Base-by-base conservation (phyloP, 129 eudicot species). In the Lactuca saligna region DNA sequence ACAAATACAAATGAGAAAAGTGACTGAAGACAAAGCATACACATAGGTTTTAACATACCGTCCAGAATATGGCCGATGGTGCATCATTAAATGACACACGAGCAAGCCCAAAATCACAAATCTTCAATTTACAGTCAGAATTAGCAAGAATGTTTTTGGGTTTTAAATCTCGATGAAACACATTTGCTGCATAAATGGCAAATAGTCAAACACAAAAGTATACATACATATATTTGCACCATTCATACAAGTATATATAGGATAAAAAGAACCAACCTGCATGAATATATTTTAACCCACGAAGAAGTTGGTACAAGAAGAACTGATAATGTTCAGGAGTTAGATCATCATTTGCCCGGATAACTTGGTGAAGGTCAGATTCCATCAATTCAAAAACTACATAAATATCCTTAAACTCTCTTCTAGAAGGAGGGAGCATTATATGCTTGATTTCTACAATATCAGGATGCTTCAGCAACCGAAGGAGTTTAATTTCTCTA, bases 341-440 rank as follows among this genome's bases (percentile, higher is more conserved):
- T 13, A 89, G 78, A 70, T 89, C 96, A 63, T 86, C 93, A 70
- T 89, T 89, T 39, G 90, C 93, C 73, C 78, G 86, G 29, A 89
- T 83, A 68, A 89, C 93, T 83, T 86, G 96, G 68, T 89, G 96
- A 61, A 89, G 90, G 31, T 89, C 96, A 44, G 86, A 86, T 65
- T 89, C 96, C 96, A 89, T 89, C 57, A 89, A 78, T 54, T 86
- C 92, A 53, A 86, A 86, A 68, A 86, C 86, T 34, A 86, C 91
- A 60, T 86, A 86, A 54, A 86, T 86, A 71, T 89, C 96, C 68
- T 61, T 78, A 61, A 89, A 89, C 78, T 89, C 96, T 82, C 90
- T 79, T 54, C 90, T 77, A 17, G 96, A 89, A 74, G 96, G 96
- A 69, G 96, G 96, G 59, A 89, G 92, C 92, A 89, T 86, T 20